phyloP scores from a whole-genome alignment of 306 rosid genomes.

The Trifolium fragiferum region DNA sequence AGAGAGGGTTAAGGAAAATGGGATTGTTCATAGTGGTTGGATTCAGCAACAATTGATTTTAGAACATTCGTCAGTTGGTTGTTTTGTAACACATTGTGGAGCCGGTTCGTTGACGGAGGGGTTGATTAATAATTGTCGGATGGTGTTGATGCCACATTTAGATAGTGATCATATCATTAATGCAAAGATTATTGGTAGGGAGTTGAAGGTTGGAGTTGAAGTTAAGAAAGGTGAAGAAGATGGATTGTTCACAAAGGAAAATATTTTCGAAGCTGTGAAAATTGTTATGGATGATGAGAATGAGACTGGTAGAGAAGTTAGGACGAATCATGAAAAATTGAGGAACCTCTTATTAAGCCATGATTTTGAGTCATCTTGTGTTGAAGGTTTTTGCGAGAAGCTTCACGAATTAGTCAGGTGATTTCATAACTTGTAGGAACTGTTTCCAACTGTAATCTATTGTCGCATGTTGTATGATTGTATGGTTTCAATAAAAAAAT shows the following conservation, averaged over 20 bases:
- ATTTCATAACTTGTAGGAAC: neutral
- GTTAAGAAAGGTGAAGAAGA: constrained; percentile 60
- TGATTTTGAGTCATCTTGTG: neutral
- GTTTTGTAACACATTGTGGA: constrained; percentile 68
- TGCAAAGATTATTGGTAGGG: constrained; percentile 47
- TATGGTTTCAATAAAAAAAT: neutral
- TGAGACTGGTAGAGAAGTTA: constrained; percentile 47
- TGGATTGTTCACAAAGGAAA: constrained; percentile 51
- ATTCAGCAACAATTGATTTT: constrained; percentile 58
- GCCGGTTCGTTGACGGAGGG: constrained; percentile 59
- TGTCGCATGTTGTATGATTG: neutral
- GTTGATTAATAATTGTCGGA: constrained; percentile 44
- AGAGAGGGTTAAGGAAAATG: constrained; percentile 36
- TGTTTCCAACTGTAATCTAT: neutral
- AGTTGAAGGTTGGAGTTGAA: constrained; percentile 54
- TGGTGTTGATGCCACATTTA: constrained; percentile 47
- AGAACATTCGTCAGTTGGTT: constrained; percentile 59
- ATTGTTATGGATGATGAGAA: constrained; percentile 54
- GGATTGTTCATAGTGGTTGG: constrained; percentile 49
- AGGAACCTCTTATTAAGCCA: constrained; percentile 34
- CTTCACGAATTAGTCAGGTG: constrained; percentile 33
- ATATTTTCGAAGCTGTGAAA: constrained; percentile 51
- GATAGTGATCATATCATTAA: constrained; percentile 49
- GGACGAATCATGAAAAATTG: constrained; percentile 45
- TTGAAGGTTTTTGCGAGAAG: constrained; percentile 37